Base-by-base conservation (phyloP, 129 eudicot species). In the Escallonia herrerae region DNA sequence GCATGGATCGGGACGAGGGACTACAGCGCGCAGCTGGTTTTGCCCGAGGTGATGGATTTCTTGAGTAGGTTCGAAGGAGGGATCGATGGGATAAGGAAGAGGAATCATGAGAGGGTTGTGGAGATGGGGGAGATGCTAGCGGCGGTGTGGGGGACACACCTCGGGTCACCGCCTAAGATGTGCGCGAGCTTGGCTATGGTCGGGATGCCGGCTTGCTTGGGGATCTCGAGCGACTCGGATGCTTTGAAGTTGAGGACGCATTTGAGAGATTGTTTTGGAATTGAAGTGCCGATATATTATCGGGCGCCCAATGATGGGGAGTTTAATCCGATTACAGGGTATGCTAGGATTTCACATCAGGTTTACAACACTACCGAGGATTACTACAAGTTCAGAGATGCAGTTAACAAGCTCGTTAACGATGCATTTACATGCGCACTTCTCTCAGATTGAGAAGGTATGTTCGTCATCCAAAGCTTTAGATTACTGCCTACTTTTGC, bases 1-100 rank as follows among this genome's bases (percentile, higher is more conserved):
- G 79, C 96, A 0, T 93, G 98, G 98, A 80, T 83, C 8, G 98
- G 98, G 22, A 93, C 98, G 0, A 77, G 98, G 75, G 98, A 93
- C 56, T 85, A 88, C 49, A 93, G 98, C 43, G 82, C 98, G 0
- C 98, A 93, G 60, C 67, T 89, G 4, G 96, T 91, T 5, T 82
- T 87, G 14, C 96, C 97, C 0, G 91, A 87, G 62, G 97, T 87
- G 42, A 56, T 91, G 79, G 87, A 85, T 72, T 91, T 91, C 71
- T 75, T 91, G 43, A 73, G 65, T 49, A 69, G 83, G 80, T 91
- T 91, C 56, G 96, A 91, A 49, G 96, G 91, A n/a, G 97, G 97
- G 74, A 68, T 91, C 77, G 85, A 85, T 37, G 97, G 97, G 43
- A 79, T 91, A 61, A 79, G 80, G 78, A 80, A 44, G 68, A 79